These are phyloP conservation scores for Ogataea kodamae DNA, from an alignment of 805 yeast genomes.

Conservation along the genomic window DNA sequence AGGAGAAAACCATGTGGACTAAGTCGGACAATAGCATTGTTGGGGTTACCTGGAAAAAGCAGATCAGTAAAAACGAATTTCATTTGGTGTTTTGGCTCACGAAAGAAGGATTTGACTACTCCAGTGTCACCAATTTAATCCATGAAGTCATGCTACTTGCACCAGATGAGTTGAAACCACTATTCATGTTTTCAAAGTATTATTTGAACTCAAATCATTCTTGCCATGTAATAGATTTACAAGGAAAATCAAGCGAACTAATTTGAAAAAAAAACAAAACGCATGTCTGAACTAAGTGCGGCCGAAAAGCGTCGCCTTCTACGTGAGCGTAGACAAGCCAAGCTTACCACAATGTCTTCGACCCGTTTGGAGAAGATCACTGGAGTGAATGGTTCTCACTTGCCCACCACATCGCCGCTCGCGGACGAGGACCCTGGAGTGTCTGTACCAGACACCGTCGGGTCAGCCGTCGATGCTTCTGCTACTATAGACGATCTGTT, in stretches of 20 bases:
- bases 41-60: constrained; percentile 20
- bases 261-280: constrained; percentile 1
- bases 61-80: constrained; percentile 11
- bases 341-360: constrained; percentile 52
- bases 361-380: constrained; percentile 50
- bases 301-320: constrained; percentile 56
- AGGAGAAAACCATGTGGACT: constrained; percentile 21
- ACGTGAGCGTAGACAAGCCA: constrained; percentile 64
- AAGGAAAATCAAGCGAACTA: constrained; percentile 3
- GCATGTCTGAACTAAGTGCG: constrained; percentile 44
- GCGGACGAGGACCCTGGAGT: constrained; percentile 25
- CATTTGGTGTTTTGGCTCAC: constrained; percentile 18
- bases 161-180: constrained; percentile 18
- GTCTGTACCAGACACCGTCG: constrained; percentile 16
- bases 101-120: constrained; percentile 14
- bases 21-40: constrained; percentile 17
- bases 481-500: constrained; percentile 18
- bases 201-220: constrained; percentile 17
- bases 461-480: constrained; percentile 12
- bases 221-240: constrained; percentile 16
- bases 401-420: constrained; percentile 35
- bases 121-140: constrained; percentile 14
- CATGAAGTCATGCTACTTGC: constrained; percentile 17
- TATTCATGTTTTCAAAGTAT: constrained; percentile 19
- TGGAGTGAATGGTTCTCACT: constrained; percentile 36